Conservation (phyloP, 2,329 filamentous ascomycete species). For the Penicillium sp. region DNA sequence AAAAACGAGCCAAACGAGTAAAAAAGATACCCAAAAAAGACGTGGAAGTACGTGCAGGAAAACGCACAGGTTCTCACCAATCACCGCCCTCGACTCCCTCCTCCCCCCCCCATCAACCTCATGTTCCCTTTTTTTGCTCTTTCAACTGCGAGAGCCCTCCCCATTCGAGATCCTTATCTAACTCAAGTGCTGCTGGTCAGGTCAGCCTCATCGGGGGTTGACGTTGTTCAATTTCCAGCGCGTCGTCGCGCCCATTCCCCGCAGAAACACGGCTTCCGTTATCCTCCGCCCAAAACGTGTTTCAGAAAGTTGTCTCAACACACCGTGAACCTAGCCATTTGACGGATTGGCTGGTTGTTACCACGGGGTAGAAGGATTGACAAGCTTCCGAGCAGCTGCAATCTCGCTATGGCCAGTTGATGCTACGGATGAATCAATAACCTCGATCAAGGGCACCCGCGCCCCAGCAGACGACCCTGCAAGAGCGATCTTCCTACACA, state of each 20-base stretch:
- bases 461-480: conserved; percentile 48
- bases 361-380: not conserved
- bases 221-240: conserved; percentile 23
- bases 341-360: conserved; percentile 1
- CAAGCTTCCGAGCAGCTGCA: conserved; percentile 9
- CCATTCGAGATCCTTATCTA: conserved; percentile 1
- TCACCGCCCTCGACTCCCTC: conserved; percentile 22
- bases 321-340: not conserved
- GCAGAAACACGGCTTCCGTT: conserved; percentile 25
- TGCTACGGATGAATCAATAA: conserved; percentile 44
- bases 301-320: conserved; percentile 4
- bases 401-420: conserved; percentile 43
- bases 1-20: not conserved
- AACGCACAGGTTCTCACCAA: conserved; percentile 23
- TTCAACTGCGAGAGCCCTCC: not conserved
- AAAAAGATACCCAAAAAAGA: conserved; percentile 7
- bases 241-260: conserved; percentile 29
- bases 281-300: conserved; percentile 17
- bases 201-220: conserved; percentile 22
- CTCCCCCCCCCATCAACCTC: conserved; percentile 11
- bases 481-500: conserved; percentile 19
- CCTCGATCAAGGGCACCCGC: conserved; percentile 42
- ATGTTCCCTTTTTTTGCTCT: conserved; percentile 10
- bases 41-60: conserved; percentile 10
- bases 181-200: conserved; percentile 3